phyloP scores from a whole-genome alignment of 371 early-diverging fungal species.

The Fennellomyces sp. region DNA sequence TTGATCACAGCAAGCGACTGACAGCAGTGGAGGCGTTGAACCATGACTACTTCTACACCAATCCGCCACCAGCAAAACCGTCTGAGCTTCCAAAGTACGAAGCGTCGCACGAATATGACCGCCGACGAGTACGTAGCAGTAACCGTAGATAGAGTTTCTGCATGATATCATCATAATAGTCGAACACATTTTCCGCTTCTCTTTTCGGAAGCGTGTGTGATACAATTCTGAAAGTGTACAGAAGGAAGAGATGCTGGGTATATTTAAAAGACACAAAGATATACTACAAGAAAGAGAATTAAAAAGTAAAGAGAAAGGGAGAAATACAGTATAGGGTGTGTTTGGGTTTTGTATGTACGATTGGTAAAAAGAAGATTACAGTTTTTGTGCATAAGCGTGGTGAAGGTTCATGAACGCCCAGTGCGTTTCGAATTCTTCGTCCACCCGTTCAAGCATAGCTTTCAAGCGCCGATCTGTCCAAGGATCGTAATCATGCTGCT shows the following conservation, averaged over 20 bases:
- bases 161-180: too few relatives aligned
- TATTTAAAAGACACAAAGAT: too few relatives aligned
- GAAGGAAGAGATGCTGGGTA: too few relatives aligned
- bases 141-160: conserved; percentile 1
- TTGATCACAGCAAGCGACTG: conserved; percentile 76
- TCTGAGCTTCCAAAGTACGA: conserved; percentile 64
- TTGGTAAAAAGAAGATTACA: conserved; percentile 1
- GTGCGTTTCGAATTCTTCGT: conserved; percentile 38
- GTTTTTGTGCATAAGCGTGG: conserved; percentile 24
- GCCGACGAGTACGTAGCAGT: conserved; percentile 1
- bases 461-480: conserved; percentile 30
- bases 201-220: too few relatives aligned
- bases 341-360: too few relatives aligned
- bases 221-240: too few relatives aligned
- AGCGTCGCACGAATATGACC: conserved; percentile 62
- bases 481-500: conserved; percentile 8
- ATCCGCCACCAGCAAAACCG: conserved; percentile 64
- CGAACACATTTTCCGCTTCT: too few relatives aligned
- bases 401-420: conserved; percentile 48
- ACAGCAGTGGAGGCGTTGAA: conserved; percentile 78
- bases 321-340: too few relatives aligned
- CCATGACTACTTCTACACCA: conserved; percentile 71
- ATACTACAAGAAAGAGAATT: too few relatives aligned
- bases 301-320: too few relatives aligned
- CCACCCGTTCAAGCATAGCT: conserved; percentile 25